Base-by-base conservation (phyloP, 257 asterid species). In the Capsicum rhomboideum region DNA sequence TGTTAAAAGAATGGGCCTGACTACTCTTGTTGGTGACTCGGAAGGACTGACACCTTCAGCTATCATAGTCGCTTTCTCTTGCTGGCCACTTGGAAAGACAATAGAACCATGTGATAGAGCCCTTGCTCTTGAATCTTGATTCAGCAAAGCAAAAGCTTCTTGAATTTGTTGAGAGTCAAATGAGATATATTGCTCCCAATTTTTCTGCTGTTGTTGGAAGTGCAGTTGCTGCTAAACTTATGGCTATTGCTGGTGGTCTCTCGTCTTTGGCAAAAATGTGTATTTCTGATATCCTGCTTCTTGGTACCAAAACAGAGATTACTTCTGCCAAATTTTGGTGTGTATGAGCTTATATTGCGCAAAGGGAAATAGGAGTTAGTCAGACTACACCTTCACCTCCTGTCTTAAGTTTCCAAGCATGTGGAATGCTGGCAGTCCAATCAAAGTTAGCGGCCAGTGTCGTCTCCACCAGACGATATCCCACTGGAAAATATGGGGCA, bases 391-490 rank as follows among this genome's bases (percentile, higher is more conserved):
- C 7, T 40, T 4, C 44, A 4, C 7, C 44, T 31, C 37, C 4
- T 31, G 37, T 4, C 2, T 31, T 31, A 2, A 40, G 44, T 40
- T 40, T 40, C 6, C 6, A 8, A 64, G 98, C 97, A 18, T 94
- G 99, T 84, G 89, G 98, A 77, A 92, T 95, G 71, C 85, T 95
- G 92, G 98, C 99, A 63, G 92, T 91, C 71, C 94, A 95, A 82
- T 92, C 98, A 42, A 95, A 98, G 46, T 95, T 95, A 56, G 95
- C 96, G n/a, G 97, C 99, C 49, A 97, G 97, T 78, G 95, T 95
- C 10, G 99, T 93, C 87, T 90, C 95, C 72, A 93, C 91, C 8
- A 87, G 94, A 86, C 93, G 93, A 78, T 98, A 95, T 82, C 97
- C 94, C 63, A 90, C 95, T 28, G 99, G 98, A 64, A 91, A 93